A percentile compares a stretch with the other conserved stretches of the same genome.
phyloP scores from a whole-genome alignment of 1,139 yeast species.

The Pneumocystis sp. region DNA sequence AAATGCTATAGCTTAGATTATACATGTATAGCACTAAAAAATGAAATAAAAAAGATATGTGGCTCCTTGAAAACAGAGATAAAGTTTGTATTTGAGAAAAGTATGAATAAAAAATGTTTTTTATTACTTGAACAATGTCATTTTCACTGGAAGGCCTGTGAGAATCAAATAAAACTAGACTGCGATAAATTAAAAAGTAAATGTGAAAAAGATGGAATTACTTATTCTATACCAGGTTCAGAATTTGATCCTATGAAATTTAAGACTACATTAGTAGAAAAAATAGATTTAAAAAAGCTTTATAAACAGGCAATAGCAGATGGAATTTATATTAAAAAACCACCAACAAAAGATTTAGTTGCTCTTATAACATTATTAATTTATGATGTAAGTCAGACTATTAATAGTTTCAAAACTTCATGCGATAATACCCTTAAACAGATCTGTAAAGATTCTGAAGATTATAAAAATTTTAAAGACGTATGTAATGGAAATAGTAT shows the following conservation, averaged over 20 bases:
- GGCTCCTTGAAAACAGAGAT: background rate
- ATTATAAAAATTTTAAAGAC: too few relatives aligned
- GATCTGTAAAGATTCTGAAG: background rate
- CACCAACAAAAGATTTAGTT: background rate
- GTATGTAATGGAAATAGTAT: too few relatives aligned
- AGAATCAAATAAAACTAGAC: background rate
- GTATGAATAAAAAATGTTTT: background rate
- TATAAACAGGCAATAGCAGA: too few relatives aligned
- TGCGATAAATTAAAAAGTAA: background rate
- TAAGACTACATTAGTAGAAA: background rate
- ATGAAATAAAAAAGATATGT: background rate
- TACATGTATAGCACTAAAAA: background rate
- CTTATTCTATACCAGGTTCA: background rate
- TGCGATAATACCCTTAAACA: too few relatives aligned
- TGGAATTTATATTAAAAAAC: background rate
- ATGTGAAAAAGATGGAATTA: background rate
- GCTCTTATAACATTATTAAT: background rate
- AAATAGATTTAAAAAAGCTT: background rate
- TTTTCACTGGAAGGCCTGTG: background rate
- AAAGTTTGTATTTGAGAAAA: background rate
- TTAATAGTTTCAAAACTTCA: too few relatives aligned
- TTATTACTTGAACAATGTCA: background rate
- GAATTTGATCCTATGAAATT: background rate
- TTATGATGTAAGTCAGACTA: too few relatives aligned
- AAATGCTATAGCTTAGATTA: background rate